phyloP scores from a whole-genome alignment of 345 rosid species.

The Carallia pectinifolia region DNA sequence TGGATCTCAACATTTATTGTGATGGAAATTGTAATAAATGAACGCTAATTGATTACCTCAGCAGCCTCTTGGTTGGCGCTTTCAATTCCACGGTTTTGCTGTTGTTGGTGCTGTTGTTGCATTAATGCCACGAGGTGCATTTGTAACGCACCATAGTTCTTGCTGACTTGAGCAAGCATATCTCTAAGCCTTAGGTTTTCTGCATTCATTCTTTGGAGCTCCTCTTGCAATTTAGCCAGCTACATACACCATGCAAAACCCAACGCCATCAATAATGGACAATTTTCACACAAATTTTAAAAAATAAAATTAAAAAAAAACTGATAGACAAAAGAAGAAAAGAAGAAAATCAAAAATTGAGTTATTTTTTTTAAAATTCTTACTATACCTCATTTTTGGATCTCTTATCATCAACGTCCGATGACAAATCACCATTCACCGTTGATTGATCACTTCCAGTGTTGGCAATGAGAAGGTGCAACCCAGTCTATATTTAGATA shows the following conservation, averaged over 20 bases:
- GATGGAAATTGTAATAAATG: no score
- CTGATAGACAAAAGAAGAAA: not conserved
- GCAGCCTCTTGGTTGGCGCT: constrained; percentile 23
- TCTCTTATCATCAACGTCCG: constrained; percentile 54
- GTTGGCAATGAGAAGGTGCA: constrained; percentile 70
- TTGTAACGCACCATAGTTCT: constrained; percentile 60
- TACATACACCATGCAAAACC: constrained; percentile 10
- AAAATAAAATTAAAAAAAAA: no score
- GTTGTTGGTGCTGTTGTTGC: constrained; percentile 49
- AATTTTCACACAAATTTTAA: not conserved
- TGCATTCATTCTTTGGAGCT: constrained; percentile 59
- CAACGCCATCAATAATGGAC: not conserved
- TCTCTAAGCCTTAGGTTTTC: constrained; percentile 77
- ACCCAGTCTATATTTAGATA: constrained; percentile 52
- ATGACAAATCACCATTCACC: constrained; percentile 72
- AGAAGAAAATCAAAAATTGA: not conserved
- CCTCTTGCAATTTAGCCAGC: constrained; percentile 59
- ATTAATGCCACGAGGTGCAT: constrained; percentile 59
- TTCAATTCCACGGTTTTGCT: constrained; percentile 28
- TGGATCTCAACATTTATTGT: not conserved
- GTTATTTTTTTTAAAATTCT: not conserved
- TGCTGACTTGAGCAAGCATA: constrained; percentile 70
- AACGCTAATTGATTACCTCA: constrained; percentile 29
- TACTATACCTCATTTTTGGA: constrained; percentile 53
- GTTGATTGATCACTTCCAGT: constrained; percentile 76